These are phyloP conservation scores for Ceratocystis colombiana DNA, from an alignment of 2,329 filamentous ascomycete species.

Conservation along the genomic window DNA sequence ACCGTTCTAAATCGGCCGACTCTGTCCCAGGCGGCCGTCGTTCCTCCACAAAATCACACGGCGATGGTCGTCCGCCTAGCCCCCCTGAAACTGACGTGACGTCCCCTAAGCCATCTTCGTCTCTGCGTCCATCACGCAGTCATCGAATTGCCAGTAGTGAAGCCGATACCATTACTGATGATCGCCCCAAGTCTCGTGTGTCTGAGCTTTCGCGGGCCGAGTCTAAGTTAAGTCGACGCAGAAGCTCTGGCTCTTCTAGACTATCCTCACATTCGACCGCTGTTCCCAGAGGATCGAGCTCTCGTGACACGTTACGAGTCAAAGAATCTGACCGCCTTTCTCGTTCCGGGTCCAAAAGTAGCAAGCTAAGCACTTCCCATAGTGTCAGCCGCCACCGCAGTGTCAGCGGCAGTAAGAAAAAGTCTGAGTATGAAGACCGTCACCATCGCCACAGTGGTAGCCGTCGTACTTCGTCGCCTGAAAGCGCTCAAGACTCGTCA, in stretches of 20 bases:
- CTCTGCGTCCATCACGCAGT: conserved; percentile 20
- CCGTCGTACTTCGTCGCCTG: conserved; percentile 33
- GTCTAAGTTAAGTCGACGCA: conserved; percentile 33
- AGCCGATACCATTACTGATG: conserved; percentile 24
- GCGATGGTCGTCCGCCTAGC: conserved; percentile 46
- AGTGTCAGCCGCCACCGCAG: conserved; percentile 22
- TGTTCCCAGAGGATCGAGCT: conserved; percentile 29
- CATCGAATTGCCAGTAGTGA: conserved; percentile 21
- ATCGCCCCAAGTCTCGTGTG: conserved; percentile 38
- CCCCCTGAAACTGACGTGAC: conserved; percentile 55
- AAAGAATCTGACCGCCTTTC: conserved; percentile 26
- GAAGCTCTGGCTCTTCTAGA: conserved; percentile 44
- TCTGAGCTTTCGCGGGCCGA: conserved; percentile 38
- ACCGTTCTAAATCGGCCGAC: conserved; percentile 41
- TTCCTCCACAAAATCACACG: conserved; percentile 33
- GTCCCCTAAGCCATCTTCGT: conserved; percentile 28
- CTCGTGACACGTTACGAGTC: conserved; percentile 27
- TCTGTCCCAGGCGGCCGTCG: conserved; percentile 34
- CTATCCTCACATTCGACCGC: conserved; percentile 50
- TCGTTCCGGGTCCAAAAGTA: conserved; percentile 29
- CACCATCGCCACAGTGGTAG: conserved; percentile 33
- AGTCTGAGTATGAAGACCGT: conserved; percentile 39
- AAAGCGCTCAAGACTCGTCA: conserved; percentile 46
- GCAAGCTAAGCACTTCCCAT: conserved; percentile 27
- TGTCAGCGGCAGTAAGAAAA: conserved; percentile 31